Evolutionary conservation across 208 protist species (phyloP).

Genomic region (Endotrypanum monterogeii): DNA sequence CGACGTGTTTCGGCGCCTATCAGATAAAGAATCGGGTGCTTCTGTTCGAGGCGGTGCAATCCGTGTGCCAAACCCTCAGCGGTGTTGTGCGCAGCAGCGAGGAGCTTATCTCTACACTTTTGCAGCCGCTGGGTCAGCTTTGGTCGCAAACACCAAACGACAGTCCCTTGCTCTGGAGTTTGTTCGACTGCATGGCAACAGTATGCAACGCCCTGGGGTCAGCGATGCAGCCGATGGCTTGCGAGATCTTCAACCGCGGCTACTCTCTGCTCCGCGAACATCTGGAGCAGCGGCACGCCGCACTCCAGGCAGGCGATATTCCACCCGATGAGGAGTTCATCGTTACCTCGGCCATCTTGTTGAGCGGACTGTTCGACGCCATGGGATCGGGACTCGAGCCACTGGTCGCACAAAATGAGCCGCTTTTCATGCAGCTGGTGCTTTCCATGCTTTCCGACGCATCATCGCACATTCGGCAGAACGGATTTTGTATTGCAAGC

Average conservation of each 20-base stretch:
- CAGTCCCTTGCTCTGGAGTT: slow-evolving; percentile 74
- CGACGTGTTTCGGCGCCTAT: slow-evolving; percentile 70
- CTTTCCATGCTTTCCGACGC: slow-evolving; percentile 55
- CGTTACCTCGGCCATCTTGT: slow-evolving; percentile 69
- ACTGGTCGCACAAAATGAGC: slow-evolving; percentile 49
- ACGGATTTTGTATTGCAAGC: slow-evolving; percentile 78
- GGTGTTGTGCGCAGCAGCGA: slow-evolving; percentile 49
- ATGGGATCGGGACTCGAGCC: slow-evolving; percentile 70
- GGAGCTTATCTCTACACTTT: slow-evolving; percentile 39
- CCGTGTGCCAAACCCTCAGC: slow-evolving; percentile 54
- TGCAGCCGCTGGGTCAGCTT: slow-evolving; percentile 62
- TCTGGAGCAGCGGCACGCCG: slow-evolving; percentile 46
- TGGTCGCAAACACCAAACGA: slow-evolving; percentile 68
- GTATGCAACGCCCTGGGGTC: slow-evolving; percentile 68
- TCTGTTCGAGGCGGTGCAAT: slow-evolving; percentile 75
- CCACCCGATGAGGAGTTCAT: slow-evolving; percentile 75
- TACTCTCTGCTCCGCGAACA: slow-evolving; percentile 61
- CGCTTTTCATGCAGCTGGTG: slow-evolving; percentile 58
- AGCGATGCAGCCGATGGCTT: slow-evolving; percentile 69
- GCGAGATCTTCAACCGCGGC: slow-evolving; percentile 74
- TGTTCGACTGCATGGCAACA: slow-evolving; percentile 81
- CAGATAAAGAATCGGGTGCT: slow-evolving; percentile 90
- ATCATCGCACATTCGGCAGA: slow-evolving; percentile 57
- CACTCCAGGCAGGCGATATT: slow-evolving; percentile 33
- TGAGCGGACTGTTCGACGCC: slow-evolving; percentile 81